Evolutionary conservation across 495 filamentous ascomycete genomes (phyloP).

Genomic region (Filosporella fistucella): DNA sequence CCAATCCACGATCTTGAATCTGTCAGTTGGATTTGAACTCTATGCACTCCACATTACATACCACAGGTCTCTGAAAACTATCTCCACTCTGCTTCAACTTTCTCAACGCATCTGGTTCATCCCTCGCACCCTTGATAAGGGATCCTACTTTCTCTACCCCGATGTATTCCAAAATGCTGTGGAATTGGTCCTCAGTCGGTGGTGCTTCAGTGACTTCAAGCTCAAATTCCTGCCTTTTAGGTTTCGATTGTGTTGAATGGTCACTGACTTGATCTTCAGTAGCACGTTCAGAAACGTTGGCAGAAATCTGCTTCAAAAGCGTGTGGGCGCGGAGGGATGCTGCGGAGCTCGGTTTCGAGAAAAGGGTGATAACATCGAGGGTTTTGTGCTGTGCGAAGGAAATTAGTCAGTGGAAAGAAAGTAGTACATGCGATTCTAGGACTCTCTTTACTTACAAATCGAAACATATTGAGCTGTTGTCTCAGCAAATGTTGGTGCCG

Average conservation of each 20-base stretch:
- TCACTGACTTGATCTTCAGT: conserved; percentile 64
- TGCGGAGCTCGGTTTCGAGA: conserved; percentile 70
- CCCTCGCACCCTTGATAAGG: conserved; percentile 66
- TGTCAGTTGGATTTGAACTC: background rate
- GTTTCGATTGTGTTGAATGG: conserved; percentile 43
- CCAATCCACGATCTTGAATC: conserved; percentile 79
- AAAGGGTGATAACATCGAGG: conserved; percentile 90
- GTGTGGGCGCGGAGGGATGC: conserved; percentile 63
- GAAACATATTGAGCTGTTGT: conserved; percentile 30
- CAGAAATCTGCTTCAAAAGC: conserved; percentile 69
- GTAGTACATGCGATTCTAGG: no score
- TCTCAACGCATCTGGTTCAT: conserved; percentile 71
- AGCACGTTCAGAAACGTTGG: conserved; percentile 51
- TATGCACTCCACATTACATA: conserved; percentile 35
- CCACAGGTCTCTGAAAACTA: conserved; percentile 69
- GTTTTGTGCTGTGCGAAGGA: conserved; percentile 58
- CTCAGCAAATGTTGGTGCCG: background rate
- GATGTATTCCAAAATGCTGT: conserved; percentile 85
- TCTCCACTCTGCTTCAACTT: conserved; percentile 55
- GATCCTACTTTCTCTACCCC: conserved; percentile 47
- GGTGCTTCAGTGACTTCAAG: conserved; percentile 76
- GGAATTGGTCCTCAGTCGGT: conserved; percentile 80
- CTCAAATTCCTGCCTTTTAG: conserved; percentile 64
- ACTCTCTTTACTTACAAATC: conserved; percentile 38
- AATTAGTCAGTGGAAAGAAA: background rate